Conservation (phyloP, 495 filamentous ascomycete genomes). For the Aspergillus kassunensis region DNA sequence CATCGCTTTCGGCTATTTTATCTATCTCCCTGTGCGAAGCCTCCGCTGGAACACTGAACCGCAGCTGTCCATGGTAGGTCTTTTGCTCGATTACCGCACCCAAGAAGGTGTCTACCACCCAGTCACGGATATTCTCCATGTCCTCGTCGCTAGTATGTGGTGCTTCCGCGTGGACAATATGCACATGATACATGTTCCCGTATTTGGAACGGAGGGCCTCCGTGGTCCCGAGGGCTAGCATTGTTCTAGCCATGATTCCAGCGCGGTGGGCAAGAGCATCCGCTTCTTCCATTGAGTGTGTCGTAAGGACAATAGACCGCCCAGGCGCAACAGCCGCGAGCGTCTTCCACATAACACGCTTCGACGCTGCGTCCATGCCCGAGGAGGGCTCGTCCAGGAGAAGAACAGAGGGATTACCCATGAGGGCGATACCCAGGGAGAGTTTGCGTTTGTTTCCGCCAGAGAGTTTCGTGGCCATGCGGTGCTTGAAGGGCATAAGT, state of each 20-base stretch:
- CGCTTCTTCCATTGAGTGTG: constrained; percentile 46
- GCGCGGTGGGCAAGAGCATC: constrained; percentile 40
- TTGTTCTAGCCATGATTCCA: constrained; percentile 41
- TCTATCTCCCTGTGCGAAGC: neutral
- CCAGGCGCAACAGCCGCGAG: constrained; percentile 34
- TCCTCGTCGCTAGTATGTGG: constrained; percentile 64
- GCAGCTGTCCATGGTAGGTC: constrained; percentile 76
- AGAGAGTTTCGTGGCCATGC: constrained; percentile 44
- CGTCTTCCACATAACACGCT: constrained; percentile 47
- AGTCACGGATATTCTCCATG: constrained; percentile 57
- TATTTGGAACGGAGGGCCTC: constrained; percentile 34
- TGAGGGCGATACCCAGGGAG: constrained; percentile 44
- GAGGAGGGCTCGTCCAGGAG: constrained; percentile 48
- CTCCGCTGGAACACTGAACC: constrained; percentile 63
- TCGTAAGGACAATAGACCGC: constrained; percentile 41
- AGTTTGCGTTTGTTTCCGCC: constrained; percentile 56
- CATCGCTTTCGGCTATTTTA: neutral
- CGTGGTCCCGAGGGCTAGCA: constrained; percentile 40
- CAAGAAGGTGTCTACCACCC: constrained; percentile 55
- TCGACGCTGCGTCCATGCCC: constrained; percentile 49
- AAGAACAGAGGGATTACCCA: constrained; percentile 47
- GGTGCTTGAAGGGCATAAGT: constrained; percentile 31
- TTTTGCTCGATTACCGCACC: constrained; percentile 63
- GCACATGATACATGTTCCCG: constrained; percentile 39
- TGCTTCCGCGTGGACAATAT: constrained; percentile 66